Evolutionary conservation across 2,329 filamentous ascomycete species (phyloP), one percentile per base, ranked within the genome.

Genomic region (Trichophyton schoenleinii): DNA sequence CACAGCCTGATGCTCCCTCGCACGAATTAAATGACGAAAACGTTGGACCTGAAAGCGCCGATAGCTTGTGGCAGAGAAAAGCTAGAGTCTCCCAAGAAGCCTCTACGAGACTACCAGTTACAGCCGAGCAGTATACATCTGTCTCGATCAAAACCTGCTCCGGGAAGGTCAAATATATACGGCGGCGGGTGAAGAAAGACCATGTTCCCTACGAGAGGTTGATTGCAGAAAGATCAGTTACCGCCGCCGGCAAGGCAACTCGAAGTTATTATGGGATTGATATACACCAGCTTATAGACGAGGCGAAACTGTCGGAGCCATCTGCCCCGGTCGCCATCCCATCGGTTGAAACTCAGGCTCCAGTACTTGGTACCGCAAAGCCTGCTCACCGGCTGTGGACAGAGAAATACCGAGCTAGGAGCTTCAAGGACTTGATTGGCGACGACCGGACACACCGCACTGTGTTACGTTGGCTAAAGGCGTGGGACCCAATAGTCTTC

Each of bases 401-500:
- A 0, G 94, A 99, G 71, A 99, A 99, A 72, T 99, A 99, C 71
- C 86, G 94, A 41, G 94, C 94, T 31, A 84, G 85, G 63, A 92
- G 86, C 68, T 99, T 97, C 68, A 88, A 91, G 67, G 94, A 99
- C 67, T 80, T 99, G 0, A 89, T 95, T 57, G 95, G 95, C 31
- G 94, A 99, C 68, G 94, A 99, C 70, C 81, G 91, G 52, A 97
- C 92, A 28, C 95, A 99, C 73, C 84, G 94, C 63, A 82, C 87
- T 63, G 92, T 99, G 3, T 78, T 99, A 61, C 85, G 88, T 60
- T 99, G 94, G 94, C 77, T 99, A 48, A 99, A 97, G 76, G 81
- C 82, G 18, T 99, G 94, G 94, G 94, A 99, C 70, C 81, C 87
- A 0, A 80, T 96, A 28, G 94, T 99, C 0, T 99, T 97, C 66